Evolutionary conservation across 148 eudicot species (phyloP), one percentile per base, ranked within the genome.

Genomic region (Drosera capensis): DNA sequence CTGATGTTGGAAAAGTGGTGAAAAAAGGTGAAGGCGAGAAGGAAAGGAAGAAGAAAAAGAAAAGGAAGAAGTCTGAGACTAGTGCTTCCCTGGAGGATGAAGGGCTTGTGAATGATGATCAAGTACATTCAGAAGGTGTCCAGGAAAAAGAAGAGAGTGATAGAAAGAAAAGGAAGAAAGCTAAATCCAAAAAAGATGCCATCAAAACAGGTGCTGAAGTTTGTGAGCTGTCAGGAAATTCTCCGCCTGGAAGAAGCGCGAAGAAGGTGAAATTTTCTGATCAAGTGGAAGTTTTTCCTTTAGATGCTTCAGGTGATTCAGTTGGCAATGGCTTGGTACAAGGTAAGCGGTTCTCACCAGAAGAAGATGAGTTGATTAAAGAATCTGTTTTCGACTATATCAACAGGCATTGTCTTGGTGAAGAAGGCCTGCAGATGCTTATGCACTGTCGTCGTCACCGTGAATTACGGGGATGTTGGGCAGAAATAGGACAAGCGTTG

Each of bases 321-420:
- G 43, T 43, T 14, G 25, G 25, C 38, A 41, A 29, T 20, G 60
- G 63, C 40, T 29, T 60, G 16, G 42, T 65, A 42, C 57, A 19
- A 11, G 75, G 75, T 16, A 57, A 57, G 54, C 64, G 71, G 44
- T 71, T 61, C 44, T 52, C 75, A 6, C 25, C 28, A 41, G 71
- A 66, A 52, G 75, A 71, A 57, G 65, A 71, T 50, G 65, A 66
- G 45, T 25, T 61, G 18, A 13, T 71, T 35, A 58, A 44, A 58
- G 37, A 40, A 15, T 56, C 75, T 26, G 75, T 71, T 14, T 54
- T 21, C 3, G 38, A 66, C 7, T 71, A 57, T 36, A 41, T 71
- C 21, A 64, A 66, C 15, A 57, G 12, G 34, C 56, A 49, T 22
- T 35, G 26, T 0, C 51, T 71, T 12, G 75, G 75, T 35, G 62